These are phyloP conservation scores for Kalmusia sp. DNA, from an alignment of 2,329 filamentous ascomycete species.

Conservation along the genomic window DNA sequence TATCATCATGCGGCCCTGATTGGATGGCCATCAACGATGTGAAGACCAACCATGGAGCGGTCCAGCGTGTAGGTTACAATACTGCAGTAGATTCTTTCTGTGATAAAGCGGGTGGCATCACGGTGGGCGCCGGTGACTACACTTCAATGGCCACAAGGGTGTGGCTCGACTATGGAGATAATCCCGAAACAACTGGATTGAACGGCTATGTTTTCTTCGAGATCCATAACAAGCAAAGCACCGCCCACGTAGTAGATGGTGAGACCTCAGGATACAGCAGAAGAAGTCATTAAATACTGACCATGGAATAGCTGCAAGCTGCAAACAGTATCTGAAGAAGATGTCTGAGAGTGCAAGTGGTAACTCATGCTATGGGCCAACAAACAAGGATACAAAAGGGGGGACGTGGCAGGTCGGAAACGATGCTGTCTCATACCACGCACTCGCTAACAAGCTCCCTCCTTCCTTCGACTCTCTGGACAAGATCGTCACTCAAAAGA, in stretches of 20 bases:
- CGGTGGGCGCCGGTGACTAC: conserved; percentile 12
- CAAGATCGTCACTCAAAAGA: conserved; percentile 12
- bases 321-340: conserved; percentile 20
- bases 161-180: conserved; percentile 17
- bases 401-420: conserved; percentile 22
- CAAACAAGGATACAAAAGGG: conserved; percentile 22
- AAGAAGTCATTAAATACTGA: not conserved
- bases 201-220: conserved; percentile 25
- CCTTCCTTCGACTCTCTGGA: conserved; percentile 11
- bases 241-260: conserved; percentile 16
- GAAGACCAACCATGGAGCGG: conserved; percentile 13
- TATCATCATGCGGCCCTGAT: conserved; percentile 12
- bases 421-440: conserved; percentile 21
- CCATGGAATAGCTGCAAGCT: conserved; percentile 6
- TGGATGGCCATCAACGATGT: conserved; percentile 18
- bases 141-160: conserved; percentile 18
- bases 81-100: conserved; percentile 23
- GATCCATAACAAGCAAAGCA: conserved; percentile 19
- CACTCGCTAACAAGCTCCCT: conserved; percentile 19
- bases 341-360: conserved; percentile 6
- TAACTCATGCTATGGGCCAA: conserved; percentile 17
- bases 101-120: conserved; percentile 14
- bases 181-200: conserved; percentile 14
- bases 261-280: not conserved
- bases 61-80: conserved; percentile 18